These are phyloP conservation scores for Bacidia rubella DNA, from an alignment of 495 filamentous ascomycete genomes.

Conservation along the genomic window DNA sequence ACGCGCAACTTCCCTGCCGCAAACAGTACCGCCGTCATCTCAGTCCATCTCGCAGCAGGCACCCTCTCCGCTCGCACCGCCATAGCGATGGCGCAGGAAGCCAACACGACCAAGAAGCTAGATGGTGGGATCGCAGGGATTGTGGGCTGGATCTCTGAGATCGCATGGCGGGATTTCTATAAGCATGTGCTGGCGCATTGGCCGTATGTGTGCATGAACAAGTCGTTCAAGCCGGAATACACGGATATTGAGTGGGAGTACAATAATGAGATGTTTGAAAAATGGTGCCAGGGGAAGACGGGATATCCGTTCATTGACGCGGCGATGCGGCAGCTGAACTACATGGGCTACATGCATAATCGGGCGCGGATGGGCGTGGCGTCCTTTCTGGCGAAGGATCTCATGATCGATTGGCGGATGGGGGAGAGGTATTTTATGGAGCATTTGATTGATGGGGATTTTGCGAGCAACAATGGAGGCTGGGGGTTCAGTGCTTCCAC, in stretches of 20 bases:
- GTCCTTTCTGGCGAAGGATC: conserved; percentile 76
- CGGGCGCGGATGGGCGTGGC: conserved; percentile 79
- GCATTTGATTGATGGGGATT: conserved; percentile 80
- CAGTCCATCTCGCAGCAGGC: conserved; percentile 65
- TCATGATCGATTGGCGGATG: conserved; percentile 81
- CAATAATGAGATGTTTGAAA: conserved; percentile 46
- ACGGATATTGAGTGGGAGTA: conserved; percentile 77
- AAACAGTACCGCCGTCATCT: conserved; percentile 57
- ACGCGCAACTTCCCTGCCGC: conserved; percentile 46
- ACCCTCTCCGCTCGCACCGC: conserved; percentile 68
- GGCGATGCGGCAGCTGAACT: conserved; percentile 69
- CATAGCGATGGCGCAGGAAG: conserved; percentile 47
- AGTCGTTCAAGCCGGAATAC: conserved; percentile 81
- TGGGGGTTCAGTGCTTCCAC: conserved; percentile 76
- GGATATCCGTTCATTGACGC: conserved; percentile 85
- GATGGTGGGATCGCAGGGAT: conserved; percentile 58
- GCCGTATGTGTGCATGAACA: conserved; percentile 91
- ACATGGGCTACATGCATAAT: conserved; percentile 78
- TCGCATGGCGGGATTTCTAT: conserved; percentile 91
- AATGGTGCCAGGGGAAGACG: conserved; percentile 67
- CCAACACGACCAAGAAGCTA: conserved; percentile 55
- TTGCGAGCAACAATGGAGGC: conserved; percentile 77
- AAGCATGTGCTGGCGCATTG: conserved; percentile 74
- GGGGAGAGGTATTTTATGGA: conserved; percentile 87
- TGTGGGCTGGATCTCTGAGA: conserved; percentile 67